A percentile compares a stretch with the other conserved stretches of the same genome.
phyloP scores from a whole-genome alignment of 2,329 filamentous ascomycete genomes.

The Colletotrichum tabaci region DNA sequence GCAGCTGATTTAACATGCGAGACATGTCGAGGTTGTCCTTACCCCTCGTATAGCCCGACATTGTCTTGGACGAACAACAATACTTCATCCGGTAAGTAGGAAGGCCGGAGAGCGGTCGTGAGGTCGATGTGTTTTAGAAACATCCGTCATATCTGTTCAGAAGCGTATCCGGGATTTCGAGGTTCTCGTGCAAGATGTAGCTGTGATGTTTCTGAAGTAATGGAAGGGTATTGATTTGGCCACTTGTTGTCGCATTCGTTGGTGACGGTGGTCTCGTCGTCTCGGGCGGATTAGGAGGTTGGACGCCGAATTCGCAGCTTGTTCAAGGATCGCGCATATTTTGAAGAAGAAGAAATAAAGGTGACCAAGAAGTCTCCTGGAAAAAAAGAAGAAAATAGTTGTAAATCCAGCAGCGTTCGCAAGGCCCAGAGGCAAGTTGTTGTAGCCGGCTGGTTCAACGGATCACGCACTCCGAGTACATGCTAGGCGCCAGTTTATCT shows the following conservation, averaged over 20 bases:
- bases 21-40: slow-evolving; percentile 44
- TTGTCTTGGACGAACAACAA: slow-evolving; percentile 97
- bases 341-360: background rate
- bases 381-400: background rate
- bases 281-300: slow-evolving; percentile 19
- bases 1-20: background rate
- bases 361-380: background rate
- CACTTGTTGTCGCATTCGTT: slow-evolving; percentile 32
- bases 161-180: slow-evolving; percentile 10
- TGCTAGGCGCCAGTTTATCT: slow-evolving; percentile 36
- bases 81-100: slow-evolving; percentile 92
- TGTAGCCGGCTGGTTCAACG: background rate
- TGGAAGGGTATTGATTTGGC: slow-evolving; percentile 8
- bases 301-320: slow-evolving; percentile 3
- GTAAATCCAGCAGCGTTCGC: background rate
- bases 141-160: slow-evolving; percentile 79
- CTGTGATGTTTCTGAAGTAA: slow-evolving; percentile 4
- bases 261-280: background rate
- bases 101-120: slow-evolving; percentile 94
- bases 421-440: background rate
- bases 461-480: slow-evolving; percentile 12
- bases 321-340: slow-evolving; percentile 32
- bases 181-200: slow-evolving; percentile 16
- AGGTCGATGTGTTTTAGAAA: slow-evolving; percentile 96
- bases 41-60: slow-evolving; percentile 98